Evolutionary conservation across 441 rosid genomes (phyloP), one percentile per base, ranked within the genome.

Genomic region (Macaranga tanarius): DNA sequence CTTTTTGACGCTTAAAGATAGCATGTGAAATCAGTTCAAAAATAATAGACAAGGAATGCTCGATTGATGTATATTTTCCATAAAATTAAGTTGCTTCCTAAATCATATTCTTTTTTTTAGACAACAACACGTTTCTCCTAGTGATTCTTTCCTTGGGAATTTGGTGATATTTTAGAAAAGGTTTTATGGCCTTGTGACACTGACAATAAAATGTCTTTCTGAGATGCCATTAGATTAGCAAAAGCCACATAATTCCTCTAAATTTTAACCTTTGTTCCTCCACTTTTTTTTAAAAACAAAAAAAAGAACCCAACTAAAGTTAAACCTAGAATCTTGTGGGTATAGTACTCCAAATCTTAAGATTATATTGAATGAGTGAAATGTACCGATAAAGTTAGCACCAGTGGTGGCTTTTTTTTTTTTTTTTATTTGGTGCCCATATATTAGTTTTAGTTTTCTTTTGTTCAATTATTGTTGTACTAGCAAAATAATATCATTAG

Each of bases 251-350:
- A 54, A 57, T 48, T 13, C 45, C 55, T 28, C 52, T 52, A 13
- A 25, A 11, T 23, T 28, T 54, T 62, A 23, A 13, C 45, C 25
- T 75, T 45, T 69, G 51, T 17, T 62, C 42, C 62, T 62, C 64
- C 58, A 25, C 45, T 42, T 31, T 31, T 31, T 31, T 31, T 31
- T 1, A 31, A 31, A 31, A 31, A n/a, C n/a, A n/a, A 31, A 31
- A 42, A 7, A 9, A 66, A 45, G 20, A 34, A 34, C 52, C 19
- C 16, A 50, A 61, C 4, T 10, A 58, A 70, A 47, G 54, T 16
- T 34, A 6, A 17, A n/a, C 22, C 2, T 42, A 71, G 63, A 71
- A 71, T 56, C 38, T 31, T 31, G 38, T 31, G 2, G 5, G 38
- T 2, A 5, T 1, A 31, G 1, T 31, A 31, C 38, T 31, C 38